These are phyloP conservation scores for Penicillium sp. DNA, from an alignment of 2,329 filamentous ascomycete species.

Conservation along the genomic window DNA sequence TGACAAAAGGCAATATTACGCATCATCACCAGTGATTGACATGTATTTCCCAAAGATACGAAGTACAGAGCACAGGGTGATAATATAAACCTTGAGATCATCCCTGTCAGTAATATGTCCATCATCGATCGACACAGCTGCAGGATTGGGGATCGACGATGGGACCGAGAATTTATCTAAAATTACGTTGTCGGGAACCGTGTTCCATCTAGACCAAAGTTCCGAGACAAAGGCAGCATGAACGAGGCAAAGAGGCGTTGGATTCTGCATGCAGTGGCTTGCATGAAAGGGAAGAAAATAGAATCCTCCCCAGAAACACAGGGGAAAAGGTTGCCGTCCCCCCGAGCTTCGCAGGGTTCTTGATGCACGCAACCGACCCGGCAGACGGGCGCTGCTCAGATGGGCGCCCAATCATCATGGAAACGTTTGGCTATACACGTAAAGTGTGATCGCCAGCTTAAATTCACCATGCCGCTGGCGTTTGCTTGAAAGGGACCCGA, in stretches of 20 bases:
- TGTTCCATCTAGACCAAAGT: not conserved
- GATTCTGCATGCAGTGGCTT: not conserved
- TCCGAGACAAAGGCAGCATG: constrained; percentile 5
- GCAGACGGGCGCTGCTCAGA: constrained; percentile 9
- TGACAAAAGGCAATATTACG: no score
- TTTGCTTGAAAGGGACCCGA: constrained; percentile 9
- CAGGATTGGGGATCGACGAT: constrained; percentile 14
- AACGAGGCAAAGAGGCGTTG: constrained; percentile 6
- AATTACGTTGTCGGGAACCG: constrained; percentile 2
- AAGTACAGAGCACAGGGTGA: not conserved
- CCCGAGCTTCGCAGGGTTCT: constrained; percentile 4
- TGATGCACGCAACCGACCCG: constrained; percentile 11
- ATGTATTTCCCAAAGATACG: not conserved
- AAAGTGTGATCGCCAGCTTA: constrained; percentile 1
- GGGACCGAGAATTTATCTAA: constrained; percentile 8
- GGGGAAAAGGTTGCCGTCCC: constrained; percentile 1
- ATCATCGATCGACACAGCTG: constrained; percentile 16
- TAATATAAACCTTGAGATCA: constrained; percentile 8
- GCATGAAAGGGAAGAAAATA: not conserved
- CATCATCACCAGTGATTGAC: not conserved
- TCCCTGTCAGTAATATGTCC: constrained; percentile 24
- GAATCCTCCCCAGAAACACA: not conserved
- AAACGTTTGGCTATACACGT: not conserved
- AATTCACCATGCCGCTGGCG: not conserved
- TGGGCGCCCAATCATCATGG: constrained; percentile 1